These are phyloP conservation scores for Botrytis tulipae DNA, from an alignment of 2,329 filamentous ascomycete species.

Conservation along the genomic window DNA sequence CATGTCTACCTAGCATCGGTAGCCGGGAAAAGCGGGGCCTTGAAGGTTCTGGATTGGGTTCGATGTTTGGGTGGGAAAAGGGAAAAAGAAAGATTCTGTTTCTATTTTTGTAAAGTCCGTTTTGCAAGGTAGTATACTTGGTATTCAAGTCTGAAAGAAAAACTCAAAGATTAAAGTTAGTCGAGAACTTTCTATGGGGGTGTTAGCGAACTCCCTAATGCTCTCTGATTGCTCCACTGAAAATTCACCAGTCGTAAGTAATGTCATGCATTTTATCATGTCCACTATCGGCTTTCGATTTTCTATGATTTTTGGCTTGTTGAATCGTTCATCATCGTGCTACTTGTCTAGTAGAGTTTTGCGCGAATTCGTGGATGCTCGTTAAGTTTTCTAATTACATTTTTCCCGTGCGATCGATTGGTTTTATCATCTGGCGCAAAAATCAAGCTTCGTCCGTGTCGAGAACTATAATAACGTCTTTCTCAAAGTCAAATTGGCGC, in stretches of 20 bases:
- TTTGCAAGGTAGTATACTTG: not conserved
- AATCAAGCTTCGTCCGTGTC: not conserved
- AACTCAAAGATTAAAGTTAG: not conserved
- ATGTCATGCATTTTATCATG: not conserved
- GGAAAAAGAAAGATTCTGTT: not conserved
- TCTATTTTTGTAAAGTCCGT: not conserved
- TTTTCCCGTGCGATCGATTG: not conserved
- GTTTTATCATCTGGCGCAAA: not conserved
- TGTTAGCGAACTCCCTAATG: not conserved
- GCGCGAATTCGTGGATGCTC: not conserved
- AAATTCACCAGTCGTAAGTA: not conserved
- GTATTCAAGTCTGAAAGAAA: not conserved
- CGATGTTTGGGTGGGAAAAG: not conserved
- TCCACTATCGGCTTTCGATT: not conserved
- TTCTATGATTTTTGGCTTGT: not conserved
- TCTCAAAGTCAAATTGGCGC: not conserved
- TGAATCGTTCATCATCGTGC: not conserved
- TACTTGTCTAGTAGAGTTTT: not conserved
- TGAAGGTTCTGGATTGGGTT: not conserved
- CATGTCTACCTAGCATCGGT: not conserved
- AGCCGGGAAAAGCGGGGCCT: not conserved
- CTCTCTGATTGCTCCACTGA: not conserved
- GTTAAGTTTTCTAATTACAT: too few species aligned
- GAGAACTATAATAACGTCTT: not conserved
- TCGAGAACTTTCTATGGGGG: not conserved